Evolutionary conservation across 306 rosid species (phyloP).

Genomic region (Vigna unguiculata): DNA sequence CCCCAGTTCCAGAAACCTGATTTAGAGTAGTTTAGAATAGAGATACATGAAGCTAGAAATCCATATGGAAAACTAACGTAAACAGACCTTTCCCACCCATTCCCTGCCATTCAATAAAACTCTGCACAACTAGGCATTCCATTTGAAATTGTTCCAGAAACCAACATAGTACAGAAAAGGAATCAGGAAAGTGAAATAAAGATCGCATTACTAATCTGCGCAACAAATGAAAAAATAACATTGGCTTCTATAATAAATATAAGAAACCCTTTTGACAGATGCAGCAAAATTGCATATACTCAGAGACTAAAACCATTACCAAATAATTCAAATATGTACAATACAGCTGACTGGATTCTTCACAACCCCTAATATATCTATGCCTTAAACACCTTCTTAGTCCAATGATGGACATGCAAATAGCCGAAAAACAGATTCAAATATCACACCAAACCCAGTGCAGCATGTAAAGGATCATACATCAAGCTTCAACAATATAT

Average conservation of each 20-base stretch:
- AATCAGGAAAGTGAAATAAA: too few relatives aligned
- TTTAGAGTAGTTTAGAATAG: neutral
- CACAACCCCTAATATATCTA: neutral
- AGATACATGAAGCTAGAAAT: neutral
- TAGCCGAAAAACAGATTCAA: neutral
- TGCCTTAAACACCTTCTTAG: neutral
- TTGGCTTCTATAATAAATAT: neutral
- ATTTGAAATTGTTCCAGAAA: neutral
- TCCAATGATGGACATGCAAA: neutral
- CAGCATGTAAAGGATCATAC: neutral
- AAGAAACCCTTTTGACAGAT: neutral
- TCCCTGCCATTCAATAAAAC: neutral
- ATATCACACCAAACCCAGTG: neutral
- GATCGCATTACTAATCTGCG: too few relatives aligned
- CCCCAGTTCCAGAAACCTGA: neutral
- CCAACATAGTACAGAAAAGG: neutral
- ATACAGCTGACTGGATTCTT: neutral
- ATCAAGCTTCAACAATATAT: neutral
- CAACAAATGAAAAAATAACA: neutral
- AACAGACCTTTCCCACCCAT: neutral
- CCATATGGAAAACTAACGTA: neutral
- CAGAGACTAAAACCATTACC: neutral
- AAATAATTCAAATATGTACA: neutral
- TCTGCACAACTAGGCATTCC: neutral
- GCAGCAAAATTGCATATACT: neutral